These are phyloP conservation scores for Lactifluus hygrophoroides DNA, from an alignment of 768 basidiomycete species.

Conservation along the genomic window DNA sequence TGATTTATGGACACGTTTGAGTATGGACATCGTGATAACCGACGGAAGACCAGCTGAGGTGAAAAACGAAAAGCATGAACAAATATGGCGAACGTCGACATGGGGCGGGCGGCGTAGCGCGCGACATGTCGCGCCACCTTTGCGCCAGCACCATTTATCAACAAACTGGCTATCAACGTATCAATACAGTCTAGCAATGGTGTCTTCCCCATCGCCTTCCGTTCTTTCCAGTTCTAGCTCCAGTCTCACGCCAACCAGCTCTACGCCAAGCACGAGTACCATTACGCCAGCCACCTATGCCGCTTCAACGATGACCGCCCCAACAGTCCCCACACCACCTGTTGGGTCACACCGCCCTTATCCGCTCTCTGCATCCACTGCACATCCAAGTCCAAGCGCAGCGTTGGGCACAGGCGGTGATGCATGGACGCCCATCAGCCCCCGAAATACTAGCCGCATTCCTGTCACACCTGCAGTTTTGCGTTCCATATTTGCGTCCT, in stretches of 20 bases:
- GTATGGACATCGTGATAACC: too few relatives aligned
- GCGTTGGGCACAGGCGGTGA: constrained; percentile 11
- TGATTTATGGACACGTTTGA: too few relatives aligned
- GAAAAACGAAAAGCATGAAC: too few relatives aligned
- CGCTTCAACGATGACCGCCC: background rate
- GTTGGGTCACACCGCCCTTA: constrained; percentile 11
- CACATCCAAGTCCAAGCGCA: constrained; percentile 1
- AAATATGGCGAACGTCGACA: too few relatives aligned
- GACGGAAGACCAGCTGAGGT: too few relatives aligned
- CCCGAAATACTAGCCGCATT: constrained; percentile 50
- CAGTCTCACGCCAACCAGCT: constrained; percentile 9
- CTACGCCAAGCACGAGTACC: constrained; percentile 14
- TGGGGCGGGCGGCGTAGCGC: background rate
- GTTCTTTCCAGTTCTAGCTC: constrained; percentile 14
- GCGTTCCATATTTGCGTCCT: constrained; percentile 80
- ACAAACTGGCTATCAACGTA: too few relatives aligned
- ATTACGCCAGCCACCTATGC: constrained; percentile 17
- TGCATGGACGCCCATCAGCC: constrained; percentile 31
- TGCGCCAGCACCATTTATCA: background rate
- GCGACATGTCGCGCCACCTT: background rate
- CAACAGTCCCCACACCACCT: background rate
- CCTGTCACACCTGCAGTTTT: constrained; percentile 79
- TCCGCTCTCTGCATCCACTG: constrained; percentile 13
- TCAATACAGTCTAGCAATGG: background rate
- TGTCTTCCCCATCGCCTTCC: constrained; percentile 12